phyloP scores from a whole-genome alignment of 768 basidiomycete species.

The Lactarius vividus region DNA sequence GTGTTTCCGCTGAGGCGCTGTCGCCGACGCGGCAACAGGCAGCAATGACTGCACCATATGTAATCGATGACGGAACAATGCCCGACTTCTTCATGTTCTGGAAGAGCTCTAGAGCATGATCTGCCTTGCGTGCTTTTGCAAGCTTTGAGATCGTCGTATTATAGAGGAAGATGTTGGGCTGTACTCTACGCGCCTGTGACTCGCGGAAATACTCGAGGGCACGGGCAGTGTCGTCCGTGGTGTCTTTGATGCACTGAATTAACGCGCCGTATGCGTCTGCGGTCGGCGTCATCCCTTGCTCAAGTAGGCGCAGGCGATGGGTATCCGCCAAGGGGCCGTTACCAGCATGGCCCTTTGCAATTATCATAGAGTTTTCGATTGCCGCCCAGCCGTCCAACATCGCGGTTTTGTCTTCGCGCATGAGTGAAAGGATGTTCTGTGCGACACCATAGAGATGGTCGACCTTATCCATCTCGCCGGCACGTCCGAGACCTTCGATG shows the following conservation, averaged over 20 bases:
- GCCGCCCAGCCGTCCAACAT: constrained; percentile 66
- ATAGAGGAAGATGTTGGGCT: constrained; percentile 84
- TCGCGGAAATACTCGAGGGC: constrained; percentile 85
- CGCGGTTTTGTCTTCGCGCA: constrained; percentile 43
- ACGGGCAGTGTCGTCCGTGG: constrained; percentile 91
- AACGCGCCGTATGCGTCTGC: constrained; percentile 92
- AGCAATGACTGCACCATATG: constrained; percentile 91
- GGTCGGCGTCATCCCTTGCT: constrained; percentile 72
- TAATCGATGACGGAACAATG: constrained; percentile 75
- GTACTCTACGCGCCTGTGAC: constrained; percentile 61
- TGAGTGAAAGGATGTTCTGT: constrained; percentile 53
- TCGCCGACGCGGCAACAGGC: constrained; percentile 96
- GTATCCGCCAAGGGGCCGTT: constrained; percentile 76
- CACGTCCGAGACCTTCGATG: constrained; percentile 67
- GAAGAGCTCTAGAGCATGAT: constrained; percentile 85
- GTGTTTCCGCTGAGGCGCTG: constrained; percentile 67
- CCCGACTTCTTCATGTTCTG: constrained; percentile 72
- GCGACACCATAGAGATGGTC: constrained; percentile 63
- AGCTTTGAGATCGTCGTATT: constrained; percentile 98
- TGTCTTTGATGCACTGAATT: constrained; percentile 84
- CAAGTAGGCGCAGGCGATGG: constrained; percentile 74
- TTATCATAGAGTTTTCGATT: constrained; percentile 88
- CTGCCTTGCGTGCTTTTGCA: constrained; percentile 90
- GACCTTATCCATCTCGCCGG: constrained; percentile 57
- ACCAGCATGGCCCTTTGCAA: constrained; percentile 79